These are phyloP conservation scores for Metschnikowia anglica DNA, from an alignment of 805 yeast genomes.

Conservation along the genomic window DNA sequence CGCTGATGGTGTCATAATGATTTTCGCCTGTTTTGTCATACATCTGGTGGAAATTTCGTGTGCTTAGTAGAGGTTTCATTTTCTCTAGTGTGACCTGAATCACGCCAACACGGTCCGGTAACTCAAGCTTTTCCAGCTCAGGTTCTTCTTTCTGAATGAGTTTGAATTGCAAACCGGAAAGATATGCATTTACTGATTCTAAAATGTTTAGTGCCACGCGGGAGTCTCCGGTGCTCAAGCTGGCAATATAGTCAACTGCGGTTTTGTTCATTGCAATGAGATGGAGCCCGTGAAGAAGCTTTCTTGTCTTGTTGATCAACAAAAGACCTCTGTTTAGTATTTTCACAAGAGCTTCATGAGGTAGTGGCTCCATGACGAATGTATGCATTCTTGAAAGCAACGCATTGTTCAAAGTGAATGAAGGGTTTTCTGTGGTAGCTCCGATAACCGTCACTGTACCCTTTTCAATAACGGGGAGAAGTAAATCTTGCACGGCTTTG, in stretches of 20 bases:
- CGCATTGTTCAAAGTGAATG: slow-evolving; percentile 43
- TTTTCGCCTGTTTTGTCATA: slow-evolving; percentile 89
- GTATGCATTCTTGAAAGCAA: slow-evolving; percentile 45
- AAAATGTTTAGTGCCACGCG: slow-evolving; percentile 77
- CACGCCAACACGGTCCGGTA: slow-evolving; percentile 25
- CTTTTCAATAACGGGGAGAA: slow-evolving; percentile 43
- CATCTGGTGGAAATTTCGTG: slow-evolving; percentile 47
- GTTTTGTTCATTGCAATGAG: slow-evolving; percentile 53
- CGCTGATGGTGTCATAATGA: slow-evolving; percentile 94
- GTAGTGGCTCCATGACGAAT: slow-evolving; percentile 42
- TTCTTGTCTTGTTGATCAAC: slow-evolving; percentile 58
- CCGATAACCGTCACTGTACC: slow-evolving; percentile 42
- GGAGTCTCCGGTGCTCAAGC: slow-evolving; percentile 84
- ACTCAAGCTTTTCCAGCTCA: slow-evolving; percentile 13
- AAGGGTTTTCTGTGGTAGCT: slow-evolving; percentile 65
- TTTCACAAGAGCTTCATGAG: slow-evolving; percentile 31
- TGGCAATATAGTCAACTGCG: slow-evolving; percentile 65
- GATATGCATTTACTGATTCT: slow-evolving; percentile 66
- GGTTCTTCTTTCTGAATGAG: slow-evolving; percentile 13
- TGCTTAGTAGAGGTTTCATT: slow-evolving; percentile 44
- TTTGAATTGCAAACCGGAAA: slow-evolving; percentile 32
- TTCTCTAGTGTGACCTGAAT: slow-evolving; percentile 40
- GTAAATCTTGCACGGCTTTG: slow-evolving; percentile 42
- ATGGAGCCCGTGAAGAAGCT: slow-evolving; percentile 48
- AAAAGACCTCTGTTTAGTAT: slow-evolving; percentile 45